These are phyloP conservation scores for Penicillium crustosum DNA, from an alignment of 2,329 filamentous ascomycete species.

Conservation along the genomic window DNA sequence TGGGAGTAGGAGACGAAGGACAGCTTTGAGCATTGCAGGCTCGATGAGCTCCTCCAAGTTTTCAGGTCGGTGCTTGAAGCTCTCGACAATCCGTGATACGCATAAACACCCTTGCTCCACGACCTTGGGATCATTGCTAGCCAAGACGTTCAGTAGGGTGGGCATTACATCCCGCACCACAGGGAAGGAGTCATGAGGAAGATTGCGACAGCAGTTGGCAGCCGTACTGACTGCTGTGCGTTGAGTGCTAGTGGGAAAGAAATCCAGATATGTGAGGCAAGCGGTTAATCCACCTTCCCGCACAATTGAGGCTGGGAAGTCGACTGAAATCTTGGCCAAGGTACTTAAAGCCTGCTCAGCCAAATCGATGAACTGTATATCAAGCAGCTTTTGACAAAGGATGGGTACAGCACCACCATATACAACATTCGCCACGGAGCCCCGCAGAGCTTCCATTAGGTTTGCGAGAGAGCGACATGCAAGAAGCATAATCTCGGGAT, in stretches of 20 bases:
- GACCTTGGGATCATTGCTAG: slow-evolving; percentile 91
- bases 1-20: slow-evolving; percentile 83
- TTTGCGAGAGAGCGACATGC: slow-evolving; percentile 95
- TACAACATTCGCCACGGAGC: slow-evolving; percentile 90
- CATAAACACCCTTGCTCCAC: slow-evolving; percentile 96
- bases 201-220: slow-evolving; percentile 96
- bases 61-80: slow-evolving; percentile 82
- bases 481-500: slow-evolving; percentile 94
- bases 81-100: slow-evolving; percentile 93
- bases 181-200: slow-evolving; percentile 87
- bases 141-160: slow-evolving; percentile 83
- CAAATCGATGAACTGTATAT: slow-evolving; percentile 95
- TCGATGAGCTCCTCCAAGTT: slow-evolving; percentile 93
- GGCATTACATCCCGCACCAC: slow-evolving; percentile 96
- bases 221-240: slow-evolving; percentile 95
- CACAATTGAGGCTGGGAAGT: slow-evolving; percentile 93
- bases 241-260: slow-evolving; percentile 96
- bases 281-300: slow-evolving; percentile 92
- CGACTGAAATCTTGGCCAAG: slow-evolving; percentile 93
- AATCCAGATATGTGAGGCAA: slow-evolving; percentile 94
- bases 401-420: slow-evolving; percentile 96
- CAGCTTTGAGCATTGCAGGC: slow-evolving; percentile 77
- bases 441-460: slow-evolving; percentile 92
- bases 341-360: slow-evolving; percentile 97
- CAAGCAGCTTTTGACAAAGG: slow-evolving; percentile 88